These are phyloP conservation scores for Pyrenophora tritici-repentis DNA, from an alignment of 2,329 filamentous ascomycete genomes.

Conservation along the genomic window DNA sequence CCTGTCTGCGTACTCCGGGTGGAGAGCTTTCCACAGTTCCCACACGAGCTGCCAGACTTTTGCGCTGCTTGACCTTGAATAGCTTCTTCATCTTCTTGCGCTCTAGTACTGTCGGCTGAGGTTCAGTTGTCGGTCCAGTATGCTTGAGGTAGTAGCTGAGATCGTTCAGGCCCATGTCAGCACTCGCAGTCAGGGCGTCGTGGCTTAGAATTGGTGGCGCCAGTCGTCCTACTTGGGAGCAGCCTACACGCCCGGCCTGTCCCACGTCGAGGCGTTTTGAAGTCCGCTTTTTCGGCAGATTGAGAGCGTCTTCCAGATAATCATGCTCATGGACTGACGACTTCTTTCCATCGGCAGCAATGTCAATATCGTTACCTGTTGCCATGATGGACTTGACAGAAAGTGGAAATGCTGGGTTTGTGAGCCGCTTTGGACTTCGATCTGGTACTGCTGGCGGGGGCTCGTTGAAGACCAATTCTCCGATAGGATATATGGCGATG, in stretches of 20 bases:
- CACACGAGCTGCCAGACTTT: constrained; percentile 28
- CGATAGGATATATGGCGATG: constrained; percentile 20
- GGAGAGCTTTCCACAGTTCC: constrained; percentile 30
- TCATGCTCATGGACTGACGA: constrained; percentile 27
- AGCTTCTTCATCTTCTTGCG: constrained; percentile 30
- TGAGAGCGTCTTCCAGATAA: constrained; percentile 12
- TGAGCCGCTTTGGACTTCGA: constrained; percentile 32
- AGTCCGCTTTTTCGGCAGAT: constrained; percentile 16
- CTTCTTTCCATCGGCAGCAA: constrained; percentile 29
- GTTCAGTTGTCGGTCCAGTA: constrained; percentile 31
- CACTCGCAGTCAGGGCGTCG: constrained; percentile 34
- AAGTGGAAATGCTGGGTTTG: constrained; percentile 21
- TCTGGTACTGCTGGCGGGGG: constrained; percentile 29
- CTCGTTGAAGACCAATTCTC: constrained; percentile 20
- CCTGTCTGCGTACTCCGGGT: constrained; percentile 19
- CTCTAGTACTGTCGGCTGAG: constrained; percentile 10
- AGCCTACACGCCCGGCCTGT: constrained; percentile 24
- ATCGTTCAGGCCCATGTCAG: constrained; percentile 35
- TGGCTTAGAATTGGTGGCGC: constrained; percentile 43
- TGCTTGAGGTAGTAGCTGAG: constrained; percentile 38
- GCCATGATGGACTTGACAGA: constrained; percentile 20
- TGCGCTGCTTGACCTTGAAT: constrained; percentile 32
- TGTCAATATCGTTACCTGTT: constrained; percentile 28
- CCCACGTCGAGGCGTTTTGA: constrained; percentile 8
- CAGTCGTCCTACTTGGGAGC: constrained; percentile 29